Evolutionary conservation across 2,329 filamentous ascomycete genomes (phyloP), one percentile per base, ranked within the genome.

Genomic region (Onygenales sp.): DNA sequence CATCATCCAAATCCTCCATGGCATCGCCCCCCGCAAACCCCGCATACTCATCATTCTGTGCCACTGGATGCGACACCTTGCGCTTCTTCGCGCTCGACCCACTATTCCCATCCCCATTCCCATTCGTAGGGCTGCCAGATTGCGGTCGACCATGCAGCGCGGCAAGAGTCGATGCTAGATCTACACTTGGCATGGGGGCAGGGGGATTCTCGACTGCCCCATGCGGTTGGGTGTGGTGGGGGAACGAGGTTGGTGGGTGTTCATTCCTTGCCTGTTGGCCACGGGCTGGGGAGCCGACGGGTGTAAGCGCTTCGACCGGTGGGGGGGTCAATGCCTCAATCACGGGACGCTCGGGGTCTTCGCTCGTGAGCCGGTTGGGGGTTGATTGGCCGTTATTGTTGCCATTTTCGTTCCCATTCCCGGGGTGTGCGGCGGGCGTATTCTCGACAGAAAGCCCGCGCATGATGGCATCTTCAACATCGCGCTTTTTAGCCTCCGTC

Each of bases 401-500:
- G n/a, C 70, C 56, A 27, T 27, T 39, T 32, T 45, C 49, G 32
- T 34, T 36, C 34, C 68, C 69, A 42, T 63, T 65, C n/a, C 70
- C 56, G 21, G 21, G 2, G 60, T 75, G 65, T 48, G 75, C 69
- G 7, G 74, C 73, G 2, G 76, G 74, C 3, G 76, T 71, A 8
- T 81, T 74, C 7, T 83, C 79, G 1, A 81, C 79, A 11, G 83
- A 82, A 21, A 95, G 78, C 7, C 88, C 88, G 50, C 86, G 83
- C 80, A 98, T 89, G 60, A 98, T 97, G 48, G 83, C 85, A 59
- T 92, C 83, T 69, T 98, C 93, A 6, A 98, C 90, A 47, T 93
- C 86, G 51, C 85, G 83, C 69, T 94, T 95, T 71, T 88, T 91
- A 14, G 77, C 74, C 61, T 96, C 91, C 13, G 90, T 88, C 53